Evolutionary conservation across 768 basidiomycete genomes (phyloP).

Genomic region (Ephemerocybe angulata): DNA sequence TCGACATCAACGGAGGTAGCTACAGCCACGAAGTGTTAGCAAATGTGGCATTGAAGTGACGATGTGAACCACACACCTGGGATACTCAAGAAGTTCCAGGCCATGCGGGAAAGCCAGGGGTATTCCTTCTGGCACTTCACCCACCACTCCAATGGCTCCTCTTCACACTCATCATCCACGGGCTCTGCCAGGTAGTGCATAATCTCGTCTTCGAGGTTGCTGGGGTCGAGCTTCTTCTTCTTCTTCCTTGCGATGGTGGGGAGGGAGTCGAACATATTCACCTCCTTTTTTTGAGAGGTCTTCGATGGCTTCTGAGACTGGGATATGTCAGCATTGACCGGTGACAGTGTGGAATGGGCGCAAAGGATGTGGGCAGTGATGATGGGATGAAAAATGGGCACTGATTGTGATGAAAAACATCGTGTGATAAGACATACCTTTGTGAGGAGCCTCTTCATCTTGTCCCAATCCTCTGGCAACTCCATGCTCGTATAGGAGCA

Average conservation of each 20-base stretch:
- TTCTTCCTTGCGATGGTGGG: no score
- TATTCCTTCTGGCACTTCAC: not conserved
- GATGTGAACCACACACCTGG: not conserved
- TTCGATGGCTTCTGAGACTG: no score
- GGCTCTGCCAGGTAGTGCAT: not conserved
- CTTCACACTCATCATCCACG: not conserved
- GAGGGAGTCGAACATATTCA: no score
- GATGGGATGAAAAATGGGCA: no score
- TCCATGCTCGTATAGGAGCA: not conserved
- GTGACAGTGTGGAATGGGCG: no score
- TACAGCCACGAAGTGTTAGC: not conserved
- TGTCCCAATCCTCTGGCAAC: not conserved
- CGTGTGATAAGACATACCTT: not conserved
- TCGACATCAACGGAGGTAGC: constrained; percentile 1
- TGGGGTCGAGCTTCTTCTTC: not conserved
- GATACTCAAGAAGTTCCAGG: not conserved
- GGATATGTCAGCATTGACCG: no score
- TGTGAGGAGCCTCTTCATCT: not conserved
- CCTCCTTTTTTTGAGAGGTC: no score
- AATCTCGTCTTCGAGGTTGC: not conserved
- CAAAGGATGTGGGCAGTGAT: no score
- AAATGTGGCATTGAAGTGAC: not conserved
- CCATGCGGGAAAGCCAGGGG: not conserved
- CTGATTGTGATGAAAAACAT: no score
- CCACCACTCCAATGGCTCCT: not conserved